Base-by-base conservation (phyloP, 768 basidiomycete species). In the Leccinum olivaceopallidum region DNA sequence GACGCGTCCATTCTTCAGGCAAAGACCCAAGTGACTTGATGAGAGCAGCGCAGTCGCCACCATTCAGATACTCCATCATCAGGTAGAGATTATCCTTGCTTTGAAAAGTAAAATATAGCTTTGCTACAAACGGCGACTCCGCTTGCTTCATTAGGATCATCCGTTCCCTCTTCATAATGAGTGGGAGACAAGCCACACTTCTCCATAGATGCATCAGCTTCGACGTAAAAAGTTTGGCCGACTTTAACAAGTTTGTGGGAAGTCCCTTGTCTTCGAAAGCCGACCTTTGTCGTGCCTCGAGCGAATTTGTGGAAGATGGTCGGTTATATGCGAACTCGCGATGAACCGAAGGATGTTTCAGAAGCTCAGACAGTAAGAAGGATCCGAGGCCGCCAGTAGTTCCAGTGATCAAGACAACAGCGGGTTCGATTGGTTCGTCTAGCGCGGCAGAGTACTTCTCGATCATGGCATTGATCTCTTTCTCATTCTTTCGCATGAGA, bases 121-220 rank as follows among this genome's bases (percentile, higher is more conserved):
- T 97, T 53, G 94, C 94, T 55, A 98, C 97, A 70, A 98, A 96
- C 16, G 97, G 96, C 9, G 95, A 97, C 75, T 97, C 95, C 2
- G 96, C 92, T 75, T 98, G 96, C 73, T 95, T 95, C 97, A 99
- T 99, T 66, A 99, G 83, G 69, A 99, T 99, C 88, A 97, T 98
- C 59, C 97, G 85, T 79, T 99, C 97, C 2, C 96, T 96, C 78
- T 98, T 98, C 75, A 99, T 34, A 34, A 32, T 56, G 55, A 26
- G 60, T 54, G 0, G 55, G 6, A 28, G 69, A 58, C 47, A 80
- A 47, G 3, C 79, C 79, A 2, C 79, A 67, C 32, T 57, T 56
- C 2, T 68, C 59, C 13, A 67, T 39, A 12, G 71, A 53, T 1
- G 71, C 63, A 57, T 80, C 73, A 0, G 75, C 76, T 39, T 77